A percentile compares a stretch with the other conserved stretches of the same genome.
phyloP scores from a whole-genome alignment of 2,329 filamentous ascomycete genomes.

The Sporothrix brasiliensis region DNA sequence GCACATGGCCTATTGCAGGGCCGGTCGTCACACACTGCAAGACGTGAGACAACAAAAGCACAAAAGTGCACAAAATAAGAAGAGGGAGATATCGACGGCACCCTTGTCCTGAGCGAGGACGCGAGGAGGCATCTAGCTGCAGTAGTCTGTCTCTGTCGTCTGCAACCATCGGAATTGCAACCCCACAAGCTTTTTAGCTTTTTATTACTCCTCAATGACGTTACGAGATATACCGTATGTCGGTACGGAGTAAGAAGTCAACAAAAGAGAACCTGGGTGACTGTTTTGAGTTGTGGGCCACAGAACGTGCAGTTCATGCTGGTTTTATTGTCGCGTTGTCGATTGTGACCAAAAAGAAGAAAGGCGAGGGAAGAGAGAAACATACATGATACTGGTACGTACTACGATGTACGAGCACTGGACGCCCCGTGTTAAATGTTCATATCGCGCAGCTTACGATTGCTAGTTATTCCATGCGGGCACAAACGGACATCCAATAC shows the following conservation, averaged over 20 bases:
- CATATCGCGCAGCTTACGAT: background rate
- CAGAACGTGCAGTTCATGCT: slow-evolving; percentile 15
- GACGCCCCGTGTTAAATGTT: background rate
- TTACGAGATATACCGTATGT: background rate
- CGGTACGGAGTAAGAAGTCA: background rate
- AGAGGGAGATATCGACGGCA: slow-evolving; percentile 17
- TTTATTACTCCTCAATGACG: slow-evolving; percentile 1
- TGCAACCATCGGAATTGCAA: background rate
- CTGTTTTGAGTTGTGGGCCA: slow-evolving; percentile 1
- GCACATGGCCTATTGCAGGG: slow-evolving; percentile 20
- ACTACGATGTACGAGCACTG: background rate
- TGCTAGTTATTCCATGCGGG: background rate
- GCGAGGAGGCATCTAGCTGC: slow-evolving; percentile 14
- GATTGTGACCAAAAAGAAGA: background rate
- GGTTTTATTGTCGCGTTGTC: background rate
- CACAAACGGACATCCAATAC: too few species aligned
- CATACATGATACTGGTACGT: background rate
- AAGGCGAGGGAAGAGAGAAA: background rate
- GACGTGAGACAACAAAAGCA: background rate
- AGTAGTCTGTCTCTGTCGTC: slow-evolving; percentile 11
- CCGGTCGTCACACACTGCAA: slow-evolving; percentile 16
- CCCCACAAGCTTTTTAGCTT: too few species aligned
- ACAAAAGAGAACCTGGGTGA: background rate
- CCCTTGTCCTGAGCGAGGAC: slow-evolving; percentile 5
- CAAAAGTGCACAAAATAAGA: background rate